phyloP scores from a whole-genome alignment of 805 yeast genomes.

The Wickerhamomyces canadensis region DNA sequence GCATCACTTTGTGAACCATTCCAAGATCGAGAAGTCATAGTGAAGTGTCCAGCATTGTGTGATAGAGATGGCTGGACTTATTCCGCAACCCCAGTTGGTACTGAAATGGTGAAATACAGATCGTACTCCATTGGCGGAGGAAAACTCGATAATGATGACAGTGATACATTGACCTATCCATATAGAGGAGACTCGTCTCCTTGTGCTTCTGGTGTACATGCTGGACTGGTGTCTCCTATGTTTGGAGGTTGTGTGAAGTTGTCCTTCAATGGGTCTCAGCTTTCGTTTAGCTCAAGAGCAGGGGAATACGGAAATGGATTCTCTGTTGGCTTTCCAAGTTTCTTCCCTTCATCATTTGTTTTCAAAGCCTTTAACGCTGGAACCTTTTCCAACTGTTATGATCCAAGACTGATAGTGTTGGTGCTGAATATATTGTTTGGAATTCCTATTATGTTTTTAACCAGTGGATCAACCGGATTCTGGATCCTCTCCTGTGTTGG shows the following conservation, averaged over 20 bases:
- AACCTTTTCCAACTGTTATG: conserved; percentile 52
- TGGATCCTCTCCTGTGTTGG: conserved; percentile 59
- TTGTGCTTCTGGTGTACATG: conserved; percentile 82
- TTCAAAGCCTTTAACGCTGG: conserved; percentile 38
- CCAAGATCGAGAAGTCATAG: conserved; percentile 37
- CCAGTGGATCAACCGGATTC: conserved; percentile 39
- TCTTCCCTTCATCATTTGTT: conserved; percentile 64
- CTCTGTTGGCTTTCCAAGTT: conserved; percentile 50
- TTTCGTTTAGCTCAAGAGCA: conserved; percentile 36
- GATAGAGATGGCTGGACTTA: conserved; percentile 61
- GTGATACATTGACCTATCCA: conserved; percentile 39
- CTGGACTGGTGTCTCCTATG: conserved; percentile 64
- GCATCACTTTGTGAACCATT: conserved; percentile 52
- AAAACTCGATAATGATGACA: conserved; percentile 12
- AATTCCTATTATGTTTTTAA: conserved; percentile 47
- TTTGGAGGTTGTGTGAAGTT: conserved; percentile 72
- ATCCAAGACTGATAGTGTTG: conserved; percentile 54
- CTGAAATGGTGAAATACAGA: conserved; percentile 53
- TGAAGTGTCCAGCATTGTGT: conserved; percentile 84
- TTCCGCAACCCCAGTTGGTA: conserved; percentile 66
- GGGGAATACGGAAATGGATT: conserved; percentile 46
- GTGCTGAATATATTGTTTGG: conserved; percentile 56
- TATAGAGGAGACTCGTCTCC: conserved; percentile 82
- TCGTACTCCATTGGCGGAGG: conserved; percentile 77
- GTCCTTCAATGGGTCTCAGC: conserved; percentile 46